Evolutionary conservation across 1,284 basidiomycete genomes (phyloP).

Genomic region (Tetrapyrgos nigripes): DNA sequence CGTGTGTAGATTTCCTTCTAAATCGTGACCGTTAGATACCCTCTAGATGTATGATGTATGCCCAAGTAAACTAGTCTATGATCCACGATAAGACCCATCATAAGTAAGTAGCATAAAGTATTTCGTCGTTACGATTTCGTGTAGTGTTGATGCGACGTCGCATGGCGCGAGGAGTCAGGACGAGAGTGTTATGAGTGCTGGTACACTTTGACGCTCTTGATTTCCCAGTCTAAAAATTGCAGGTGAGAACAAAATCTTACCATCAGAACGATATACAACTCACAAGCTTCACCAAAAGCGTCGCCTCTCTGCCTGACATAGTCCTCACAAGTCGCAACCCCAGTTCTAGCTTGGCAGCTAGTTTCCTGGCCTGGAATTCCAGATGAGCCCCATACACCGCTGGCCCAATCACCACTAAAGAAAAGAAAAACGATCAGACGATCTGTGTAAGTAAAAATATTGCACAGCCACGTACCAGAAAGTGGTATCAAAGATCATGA

Average conservation of each 20-base stretch:
- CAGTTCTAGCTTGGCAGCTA: conserved; percentile 85
- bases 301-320: conserved; percentile 77
- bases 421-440: conserved; percentile 12
- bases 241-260: conserved; percentile 13
- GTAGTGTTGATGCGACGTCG: too few species aligned
- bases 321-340: conserved; percentile 77
- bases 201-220: conserved; percentile 74
- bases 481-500: conserved; percentile 83
- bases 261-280: conserved; percentile 37
- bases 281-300: conserved; percentile 81
- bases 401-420: conserved; percentile 87
- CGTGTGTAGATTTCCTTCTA: too few species aligned
- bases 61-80: too few species aligned
- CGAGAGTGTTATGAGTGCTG: conserved; percentile 28
- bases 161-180: too few species aligned
- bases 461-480: conserved; percentile 61
- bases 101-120: too few species aligned
- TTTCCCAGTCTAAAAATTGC: conserved; percentile 70
- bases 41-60: too few species aligned
- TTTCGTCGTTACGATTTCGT: neutral
- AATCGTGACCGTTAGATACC: too few species aligned
- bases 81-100: too few species aligned
- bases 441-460: conserved; percentile 7
- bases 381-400: conserved; percentile 71
- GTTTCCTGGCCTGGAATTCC: conserved; percentile 81